These are phyloP conservation scores for Scedosporium apiospermum DNA, from an alignment of 2,329 filamentous ascomycete species.

Conservation along the genomic window DNA sequence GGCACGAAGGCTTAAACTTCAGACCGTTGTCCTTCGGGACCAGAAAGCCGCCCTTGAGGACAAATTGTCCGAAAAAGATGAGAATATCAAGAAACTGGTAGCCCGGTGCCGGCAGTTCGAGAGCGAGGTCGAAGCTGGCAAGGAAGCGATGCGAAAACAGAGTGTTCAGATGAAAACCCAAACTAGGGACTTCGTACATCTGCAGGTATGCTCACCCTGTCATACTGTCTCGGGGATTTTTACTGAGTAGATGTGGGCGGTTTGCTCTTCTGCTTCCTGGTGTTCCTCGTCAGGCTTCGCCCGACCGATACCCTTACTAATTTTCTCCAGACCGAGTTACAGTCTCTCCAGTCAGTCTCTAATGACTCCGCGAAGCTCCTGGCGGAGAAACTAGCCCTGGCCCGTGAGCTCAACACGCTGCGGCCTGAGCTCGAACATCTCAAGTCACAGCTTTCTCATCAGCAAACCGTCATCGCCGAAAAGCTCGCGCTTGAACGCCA, in stretches of 20 bases:
- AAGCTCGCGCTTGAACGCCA: constrained; percentile 74
- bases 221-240: not conserved
- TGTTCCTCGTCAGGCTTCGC: not conserved
- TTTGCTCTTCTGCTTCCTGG: not conserved
- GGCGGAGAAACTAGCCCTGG: constrained; percentile 44
- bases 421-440: constrained; percentile 49
- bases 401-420: constrained; percentile 40
- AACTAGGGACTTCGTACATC: constrained; percentile 34
- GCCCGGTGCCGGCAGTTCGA: constrained; percentile 29
- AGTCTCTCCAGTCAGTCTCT: constrained; percentile 55
- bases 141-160: constrained; percentile 32
- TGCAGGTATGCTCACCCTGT: constrained; percentile 30
- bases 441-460: constrained; percentile 41
- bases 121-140: constrained; percentile 31
- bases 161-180: constrained; percentile 39
- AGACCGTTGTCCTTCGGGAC: constrained; percentile 61
- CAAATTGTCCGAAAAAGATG: constrained; percentile 49
- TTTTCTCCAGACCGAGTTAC: constrained; percentile 56
- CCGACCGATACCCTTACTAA: not conserved
- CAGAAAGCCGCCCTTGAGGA: constrained; percentile 62
- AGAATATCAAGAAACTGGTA: constrained; percentile 41
- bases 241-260: not conserved
- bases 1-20: constrained; percentile 58
- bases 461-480: constrained; percentile 64
- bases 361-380: constrained; percentile 63